Conservation (phyloP, 176 grass and related monocot species). For the Carex cristatella region DNA sequence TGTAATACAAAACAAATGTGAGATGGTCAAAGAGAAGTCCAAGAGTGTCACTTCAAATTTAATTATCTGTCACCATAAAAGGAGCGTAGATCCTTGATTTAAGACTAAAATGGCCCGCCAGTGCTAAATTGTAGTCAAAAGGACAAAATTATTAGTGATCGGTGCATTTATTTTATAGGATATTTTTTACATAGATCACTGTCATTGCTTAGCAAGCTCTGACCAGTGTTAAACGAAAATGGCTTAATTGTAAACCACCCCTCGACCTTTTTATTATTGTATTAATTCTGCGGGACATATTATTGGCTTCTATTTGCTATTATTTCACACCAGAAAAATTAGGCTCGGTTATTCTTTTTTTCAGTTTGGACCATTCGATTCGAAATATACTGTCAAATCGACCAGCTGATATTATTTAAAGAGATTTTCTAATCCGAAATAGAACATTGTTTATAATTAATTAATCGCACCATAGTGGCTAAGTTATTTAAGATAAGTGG, state of each 20-base stretch:
- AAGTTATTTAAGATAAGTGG: too few species aligned
- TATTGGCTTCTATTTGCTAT: not conserved
- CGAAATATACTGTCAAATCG: too few species aligned
- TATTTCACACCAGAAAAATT: not conserved
- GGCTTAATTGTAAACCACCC: not conserved
- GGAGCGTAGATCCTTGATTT: constrained; percentile 12
- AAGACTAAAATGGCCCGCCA: constrained; percentile 16
- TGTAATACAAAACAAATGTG: not conserved
- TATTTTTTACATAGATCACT: constrained; percentile 17
- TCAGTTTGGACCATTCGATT: not conserved
- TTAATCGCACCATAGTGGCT: not conserved
- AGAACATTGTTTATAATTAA: not conserved
- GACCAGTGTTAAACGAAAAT: not conserved
- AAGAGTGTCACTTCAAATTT: constrained; percentile 17
- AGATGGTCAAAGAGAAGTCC: constrained; percentile 4
- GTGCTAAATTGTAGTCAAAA: constrained; percentile 21
- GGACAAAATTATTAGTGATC: not conserved
- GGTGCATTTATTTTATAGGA: not conserved
- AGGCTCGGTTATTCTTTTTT: not conserved
- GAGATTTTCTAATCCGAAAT: too few species aligned
- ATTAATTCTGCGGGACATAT: not conserved
- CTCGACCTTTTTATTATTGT: not conserved
- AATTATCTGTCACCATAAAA: not conserved
- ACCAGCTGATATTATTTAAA: too few species aligned
- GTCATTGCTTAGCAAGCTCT: not conserved